Percentiles rank a stretch among this genome's conserved stretches.
phyloP scores from a whole-genome alignment of 257 asterid genomes.

The Fraxinus cuspidata region DNA sequence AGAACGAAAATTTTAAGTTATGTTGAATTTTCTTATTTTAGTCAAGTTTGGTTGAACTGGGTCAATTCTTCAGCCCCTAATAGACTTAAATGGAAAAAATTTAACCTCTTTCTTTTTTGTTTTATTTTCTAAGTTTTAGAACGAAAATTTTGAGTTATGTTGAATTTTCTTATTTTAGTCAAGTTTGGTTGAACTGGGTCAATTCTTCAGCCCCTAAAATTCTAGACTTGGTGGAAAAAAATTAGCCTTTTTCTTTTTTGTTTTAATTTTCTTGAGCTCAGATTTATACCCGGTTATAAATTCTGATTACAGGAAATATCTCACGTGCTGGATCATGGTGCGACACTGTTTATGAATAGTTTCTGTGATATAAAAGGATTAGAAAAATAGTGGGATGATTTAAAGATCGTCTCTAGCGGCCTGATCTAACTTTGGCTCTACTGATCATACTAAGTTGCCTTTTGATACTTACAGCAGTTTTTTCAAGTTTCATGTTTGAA shows the following conservation, averaged over 20 bases:
- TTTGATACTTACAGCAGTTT: slow-evolving; percentile 4
- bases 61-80: neutral
- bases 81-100: slow-evolving; percentile 13
- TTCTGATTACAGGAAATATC: slow-evolving; percentile 33
- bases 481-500: slow-evolving; percentile 38
- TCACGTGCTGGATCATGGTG: slow-evolving; percentile 17
- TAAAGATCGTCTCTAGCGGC: neutral
- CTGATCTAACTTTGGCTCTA: slow-evolving; percentile 21
- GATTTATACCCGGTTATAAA: slow-evolving; percentile 21
- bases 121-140: slow-evolving; percentile 4
- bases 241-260: neutral
- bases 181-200: slow-evolving; percentile 8
- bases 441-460: slow-evolving; percentile 16
- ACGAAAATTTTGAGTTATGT: slow-evolving; percentile 1
- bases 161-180: neutral
- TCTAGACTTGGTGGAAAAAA: slow-evolving; percentile 12
- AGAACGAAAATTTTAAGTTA: neutral
- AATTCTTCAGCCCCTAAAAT: slow-evolving; percentile 1
- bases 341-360: slow-evolving; percentile 1
- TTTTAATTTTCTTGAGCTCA: slow-evolving; percentile 1
- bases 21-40: neutral
- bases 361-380: slow-evolving; percentile 13
- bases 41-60: slow-evolving; percentile 10
- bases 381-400: slow-evolving; percentile 13
- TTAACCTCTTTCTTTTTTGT: neutral